Base-by-base conservation (phyloP, 108 stramenopile genomes). In the Mediolabrus comicus region DNA sequence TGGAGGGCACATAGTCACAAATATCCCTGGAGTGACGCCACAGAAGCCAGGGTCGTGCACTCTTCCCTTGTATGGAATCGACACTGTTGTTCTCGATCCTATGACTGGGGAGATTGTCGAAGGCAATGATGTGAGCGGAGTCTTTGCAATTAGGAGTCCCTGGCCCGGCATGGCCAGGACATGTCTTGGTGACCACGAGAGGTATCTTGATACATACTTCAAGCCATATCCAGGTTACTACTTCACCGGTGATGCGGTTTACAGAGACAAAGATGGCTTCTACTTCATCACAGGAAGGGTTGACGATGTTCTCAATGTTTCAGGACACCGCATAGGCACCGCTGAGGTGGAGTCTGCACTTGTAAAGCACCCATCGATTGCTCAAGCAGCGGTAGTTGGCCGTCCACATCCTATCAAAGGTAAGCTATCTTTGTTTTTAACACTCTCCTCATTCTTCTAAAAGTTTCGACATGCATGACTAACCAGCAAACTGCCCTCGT, bases 261-360 rank as follows among this genome's bases (percentile, higher is more conserved):
- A 67, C 35, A 79, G 90, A 19, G 95, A 96, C 72, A 76, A 71
- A 43, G 91, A 96, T 65, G 95, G 95, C 38, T 94, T 81, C 72
- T 87, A 89, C 72, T 96, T 89, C 80, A 92, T 96, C 63, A 96
- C 92, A 12, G 95, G 95, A 16, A 72, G 95, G 22, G 95, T 96
- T 30, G 95, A 96, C 66, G 95, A 94, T 65, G 93, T 96, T 10
- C 81, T 95, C 17, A 95, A 95, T 83, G 83, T 87, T 27, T 89
- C 89, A 3, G 95, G 95, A 3, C 95, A 96, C 72, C 80, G 92
- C 19, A 89, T 92, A 71, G 91, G 91, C 30, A 87, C 87, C 17
- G 92, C 88, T 5, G 89, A 90, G 73, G 86, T 92, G 9, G 94
- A 94, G 71, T 83, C 83, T 53, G 94, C 92, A 6, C 83, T 95